phyloP scores from a whole-genome alignment of 306 rosid species.

The Casuarina cunninghamiana region DNA sequence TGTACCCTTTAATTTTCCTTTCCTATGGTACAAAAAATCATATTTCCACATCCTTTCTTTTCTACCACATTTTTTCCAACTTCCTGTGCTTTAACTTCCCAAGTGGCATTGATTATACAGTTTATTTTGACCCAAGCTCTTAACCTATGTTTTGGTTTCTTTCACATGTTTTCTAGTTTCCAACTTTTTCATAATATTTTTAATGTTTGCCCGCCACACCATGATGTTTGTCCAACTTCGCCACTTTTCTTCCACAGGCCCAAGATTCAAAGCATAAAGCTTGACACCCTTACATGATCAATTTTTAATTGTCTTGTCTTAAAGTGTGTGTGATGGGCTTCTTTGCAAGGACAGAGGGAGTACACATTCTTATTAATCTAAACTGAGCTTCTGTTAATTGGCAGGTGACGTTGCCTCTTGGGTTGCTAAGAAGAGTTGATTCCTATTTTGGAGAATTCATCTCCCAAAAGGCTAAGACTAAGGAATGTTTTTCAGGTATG shows the following conservation, averaged over 20 bases:
- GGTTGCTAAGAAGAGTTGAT: conserved; percentile 59
- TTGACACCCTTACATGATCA: neutral
- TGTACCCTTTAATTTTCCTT: neutral
- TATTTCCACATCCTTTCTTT: conserved; percentile 6
- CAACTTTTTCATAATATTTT: neutral
- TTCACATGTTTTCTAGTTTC: neutral
- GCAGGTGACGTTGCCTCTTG: conserved; percentile 73
- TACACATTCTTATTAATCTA: conserved; percentile 16
- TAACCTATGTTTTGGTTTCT: neutral
- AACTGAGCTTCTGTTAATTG: conserved; percentile 42
- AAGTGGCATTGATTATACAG: neutral
- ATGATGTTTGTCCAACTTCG: neutral
- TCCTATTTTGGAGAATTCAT: conserved; percentile 58
- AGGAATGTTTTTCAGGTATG: conserved; percentile 47
- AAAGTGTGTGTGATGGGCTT: neutral
- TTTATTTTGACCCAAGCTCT: neutral
- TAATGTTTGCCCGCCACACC: neutral
- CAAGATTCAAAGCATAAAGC: neutral
- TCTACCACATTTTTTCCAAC: neutral
- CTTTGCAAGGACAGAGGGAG: neutral
- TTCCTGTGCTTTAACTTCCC: neutral
- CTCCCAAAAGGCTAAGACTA: conserved; percentile 55
- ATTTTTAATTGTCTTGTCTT: neutral
- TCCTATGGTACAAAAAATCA: neutral
- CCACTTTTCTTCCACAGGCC: neutral